Evolutionary conservation across 768 basidiomycete species (phyloP).

Genomic region (Gloeophyllum trabeum): DNA sequence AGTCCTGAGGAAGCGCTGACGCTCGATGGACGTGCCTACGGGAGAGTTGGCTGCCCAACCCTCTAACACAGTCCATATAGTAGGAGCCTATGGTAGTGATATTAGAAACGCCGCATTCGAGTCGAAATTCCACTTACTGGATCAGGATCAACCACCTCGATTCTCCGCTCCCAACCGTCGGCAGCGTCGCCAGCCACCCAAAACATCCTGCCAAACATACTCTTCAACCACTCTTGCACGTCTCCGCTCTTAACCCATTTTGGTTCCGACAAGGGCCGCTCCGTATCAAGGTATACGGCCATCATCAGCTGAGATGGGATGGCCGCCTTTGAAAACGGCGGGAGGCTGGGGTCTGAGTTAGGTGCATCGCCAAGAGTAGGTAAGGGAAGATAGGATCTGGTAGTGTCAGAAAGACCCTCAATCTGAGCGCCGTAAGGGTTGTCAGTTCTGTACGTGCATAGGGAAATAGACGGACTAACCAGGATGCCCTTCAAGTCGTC

Average conservation of each 20-base stretch:
- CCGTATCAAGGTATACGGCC: conserved; percentile 72
- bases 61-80: conserved; percentile 83
- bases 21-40: conserved; percentile 61
- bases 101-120: background rate
- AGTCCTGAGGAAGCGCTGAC: conserved; percentile 81
- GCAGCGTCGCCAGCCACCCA: conserved; percentile 76
- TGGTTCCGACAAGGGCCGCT: conserved; percentile 85
- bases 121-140: conserved; percentile 45
- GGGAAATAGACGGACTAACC: conserved; percentile 24
- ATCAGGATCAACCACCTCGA: conserved; percentile 88
- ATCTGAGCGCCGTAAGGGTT: too few species aligned
- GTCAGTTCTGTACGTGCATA: background rate
- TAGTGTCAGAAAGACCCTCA: conserved; percentile 61
- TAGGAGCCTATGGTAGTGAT: conserved; percentile 59
- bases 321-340: conserved; percentile 50
- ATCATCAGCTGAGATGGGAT: conserved; percentile 52
- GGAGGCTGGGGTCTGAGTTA: conserved; percentile 52
- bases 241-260: conserved; percentile 96
- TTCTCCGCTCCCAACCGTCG: conserved; percentile 93
- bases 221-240: conserved; percentile 87
- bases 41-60: conserved; percentile 83
- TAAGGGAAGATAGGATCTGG: conserved; percentile 59
- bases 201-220: conserved; percentile 81
- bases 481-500: conserved; percentile 62
- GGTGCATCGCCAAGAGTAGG: conserved; percentile 31